Conservation (phyloP, 495 filamentous ascomycete genomes). For the Usnea hakonensis region DNA sequence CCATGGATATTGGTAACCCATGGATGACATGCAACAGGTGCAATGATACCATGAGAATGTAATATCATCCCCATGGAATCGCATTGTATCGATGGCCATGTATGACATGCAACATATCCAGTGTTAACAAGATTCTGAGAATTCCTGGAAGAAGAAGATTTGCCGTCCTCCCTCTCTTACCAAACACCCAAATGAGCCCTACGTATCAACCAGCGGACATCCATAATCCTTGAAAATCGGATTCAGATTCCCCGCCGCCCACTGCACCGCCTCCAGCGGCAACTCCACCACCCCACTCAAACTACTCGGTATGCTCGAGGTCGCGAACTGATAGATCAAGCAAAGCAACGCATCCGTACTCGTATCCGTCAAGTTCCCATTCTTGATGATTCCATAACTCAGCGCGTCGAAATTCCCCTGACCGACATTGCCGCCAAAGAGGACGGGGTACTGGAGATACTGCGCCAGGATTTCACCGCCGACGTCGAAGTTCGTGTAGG, state of each 20-base stretch:
- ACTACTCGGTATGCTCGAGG: slow-evolving; percentile 26
- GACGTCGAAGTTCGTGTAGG: slow-evolving; percentile 29
- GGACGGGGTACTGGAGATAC: slow-evolving; percentile 33
- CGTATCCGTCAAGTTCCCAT: slow-evolving; percentile 23
- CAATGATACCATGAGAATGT: no score
- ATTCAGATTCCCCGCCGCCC: slow-evolving; percentile 21
- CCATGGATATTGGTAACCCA: no score
- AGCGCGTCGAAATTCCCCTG: slow-evolving; percentile 30
- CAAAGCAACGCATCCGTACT: slow-evolving; percentile 22
- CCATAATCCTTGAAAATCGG: slow-evolving; percentile 29
- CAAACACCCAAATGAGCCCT: no score
- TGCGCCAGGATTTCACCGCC: slow-evolving; percentile 28
- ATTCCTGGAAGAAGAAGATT: no score
- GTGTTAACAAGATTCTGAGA: no score
- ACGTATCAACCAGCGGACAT: slow-evolving; percentile 24
- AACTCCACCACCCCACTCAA: slow-evolving; percentile 28
- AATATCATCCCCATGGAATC: no score
- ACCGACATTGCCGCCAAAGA: slow-evolving; percentile 33
- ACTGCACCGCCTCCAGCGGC: slow-evolving; percentile 26
- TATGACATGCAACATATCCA: no score
- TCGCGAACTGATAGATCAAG: slow-evolving; percentile 34
- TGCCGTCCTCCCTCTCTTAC: no score
- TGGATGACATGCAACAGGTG: no score
- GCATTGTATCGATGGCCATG: no score
- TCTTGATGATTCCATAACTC: slow-evolving; percentile 28